Evolutionary conservation across 75 land plant genomes (phyloP), one percentile per base, ranked within the genome.

Genomic region (Picea glauca): DNA sequence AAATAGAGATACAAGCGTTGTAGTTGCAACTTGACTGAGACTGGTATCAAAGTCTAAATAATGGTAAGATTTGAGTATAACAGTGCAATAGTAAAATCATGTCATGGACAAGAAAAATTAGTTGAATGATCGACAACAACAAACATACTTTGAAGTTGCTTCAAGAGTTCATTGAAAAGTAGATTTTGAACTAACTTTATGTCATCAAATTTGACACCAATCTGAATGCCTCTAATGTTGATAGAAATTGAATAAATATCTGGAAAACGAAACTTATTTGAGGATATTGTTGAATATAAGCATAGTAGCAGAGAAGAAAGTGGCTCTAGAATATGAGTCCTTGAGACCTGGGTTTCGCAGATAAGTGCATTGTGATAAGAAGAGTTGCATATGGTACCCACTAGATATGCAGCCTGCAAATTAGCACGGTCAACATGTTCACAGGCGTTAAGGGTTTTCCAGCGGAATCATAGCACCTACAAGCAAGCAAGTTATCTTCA

Each of bases 231-330:
- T 14, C 43, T 38, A 38, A 67, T 38, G 43, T n/a, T 38, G 72
- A 38, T n/a, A 38, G 9, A 38, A 43, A 38, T 67, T 20, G 72
- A 35, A 18, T 6, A 38, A 8, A 40, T 8, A 38, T 67, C 72
- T 17, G 1, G 43, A 67, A 43, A 67, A 38, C 33, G 46, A 67
- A 67, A 67, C 33, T 67, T 33, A 38, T 67, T 67, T 67, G 72
- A 67, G 33, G 46, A 38, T 38, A 38, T 17, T 1, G 50, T n/a
- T 67, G 72, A 35, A 38, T 43, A 67, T 43, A 67, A 67, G 72
- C 46, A 67, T 67, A 38, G 38, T 67, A 67, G 33, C 72, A 67
- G 50, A 20, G 18, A 18, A 38, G 72, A 67, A 67, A 67, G 72
- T 15, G 72, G 72, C n/a, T 1, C 43, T 1, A 3, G 43, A 35